Percentiles rank a stretch among this genome's conserved stretches.
phyloP scores from a whole-genome alignment of 2,329 filamentous ascomycete genomes.

The Fusarium nisikadoi region DNA sequence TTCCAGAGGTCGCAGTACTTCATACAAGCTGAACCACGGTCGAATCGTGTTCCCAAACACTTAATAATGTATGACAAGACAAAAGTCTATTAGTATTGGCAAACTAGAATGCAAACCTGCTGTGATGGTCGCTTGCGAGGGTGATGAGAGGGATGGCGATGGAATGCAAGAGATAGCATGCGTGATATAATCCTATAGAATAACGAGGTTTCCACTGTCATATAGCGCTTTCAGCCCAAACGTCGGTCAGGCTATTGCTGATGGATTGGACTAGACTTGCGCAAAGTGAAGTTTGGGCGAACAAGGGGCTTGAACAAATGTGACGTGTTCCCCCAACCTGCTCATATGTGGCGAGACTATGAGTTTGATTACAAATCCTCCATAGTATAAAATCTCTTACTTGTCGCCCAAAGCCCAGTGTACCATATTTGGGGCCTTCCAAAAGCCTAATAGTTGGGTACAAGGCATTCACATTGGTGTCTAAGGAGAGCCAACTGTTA shows the following conservation, averaged over 20 bases:
- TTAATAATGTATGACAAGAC: no score
- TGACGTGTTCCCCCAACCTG: background rate
- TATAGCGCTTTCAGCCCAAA: background rate
- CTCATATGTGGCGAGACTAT: fast-evolving
- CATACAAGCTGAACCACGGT: no score
- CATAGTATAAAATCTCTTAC: background rate
- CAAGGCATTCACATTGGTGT: background rate
- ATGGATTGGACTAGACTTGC: background rate
- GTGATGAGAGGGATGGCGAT: no score
- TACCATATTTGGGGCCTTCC: background rate
- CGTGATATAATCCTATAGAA: no score
- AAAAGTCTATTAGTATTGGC: no score
- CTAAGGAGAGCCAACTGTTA: fast-evolving
- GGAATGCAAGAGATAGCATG: no score
- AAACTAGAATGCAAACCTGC: no score
- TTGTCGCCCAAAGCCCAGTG: background rate
- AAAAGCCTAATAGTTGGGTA: fast-evolving
- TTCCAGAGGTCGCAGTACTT: no score
- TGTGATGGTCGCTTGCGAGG: no score
- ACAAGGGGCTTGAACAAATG: background rate
- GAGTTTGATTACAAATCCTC: fast-evolving
- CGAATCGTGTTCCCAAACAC: no score
- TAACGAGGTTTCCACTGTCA: no score
- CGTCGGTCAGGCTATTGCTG: background rate
- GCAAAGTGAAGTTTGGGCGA: background rate